Evolutionary conservation across 495 filamentous ascomycete genomes (phyloP).

Genomic region (Neurospora sp.): DNA sequence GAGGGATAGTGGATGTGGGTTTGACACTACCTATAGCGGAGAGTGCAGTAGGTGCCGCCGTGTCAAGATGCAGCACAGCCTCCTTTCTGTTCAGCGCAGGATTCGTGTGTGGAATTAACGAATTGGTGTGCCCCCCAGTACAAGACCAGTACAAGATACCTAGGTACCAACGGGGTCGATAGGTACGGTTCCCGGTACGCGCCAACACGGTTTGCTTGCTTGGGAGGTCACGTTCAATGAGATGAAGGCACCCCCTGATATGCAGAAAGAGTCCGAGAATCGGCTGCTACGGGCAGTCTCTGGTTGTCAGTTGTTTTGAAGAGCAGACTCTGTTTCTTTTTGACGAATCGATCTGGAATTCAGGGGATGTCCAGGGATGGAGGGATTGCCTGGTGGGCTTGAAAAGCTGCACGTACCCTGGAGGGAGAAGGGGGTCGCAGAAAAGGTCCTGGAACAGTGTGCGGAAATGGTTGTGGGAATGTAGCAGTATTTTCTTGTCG

Average conservation of each 20-base stretch:
- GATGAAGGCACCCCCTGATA: background rate
- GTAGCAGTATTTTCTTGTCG: too few species aligned
- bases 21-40: background rate
- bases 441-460: too few species aligned
- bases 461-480: too few species aligned
- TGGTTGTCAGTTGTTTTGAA: background rate
- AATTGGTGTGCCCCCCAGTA: background rate
- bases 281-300: background rate
- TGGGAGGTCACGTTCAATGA: background rate
- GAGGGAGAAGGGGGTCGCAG: too few species aligned
- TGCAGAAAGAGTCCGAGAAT: background rate
- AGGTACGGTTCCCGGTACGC: background rate
- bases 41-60: slow-evolving; percentile 3
- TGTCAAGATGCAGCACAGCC: slow-evolving; percentile 12
- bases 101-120: background rate
- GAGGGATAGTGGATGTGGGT: background rate
- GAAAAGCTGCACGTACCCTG: background rate
- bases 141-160: background rate
- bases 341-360: background rate
- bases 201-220: background rate
- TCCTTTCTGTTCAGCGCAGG: slow-evolving; percentile 7
- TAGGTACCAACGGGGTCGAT: background rate
- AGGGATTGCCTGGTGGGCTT: background rate
- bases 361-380: background rate
- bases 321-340: background rate